phyloP scores from a whole-genome alignment of 73 alveolate genomes.

The Paramecium bursaria region DNA sequence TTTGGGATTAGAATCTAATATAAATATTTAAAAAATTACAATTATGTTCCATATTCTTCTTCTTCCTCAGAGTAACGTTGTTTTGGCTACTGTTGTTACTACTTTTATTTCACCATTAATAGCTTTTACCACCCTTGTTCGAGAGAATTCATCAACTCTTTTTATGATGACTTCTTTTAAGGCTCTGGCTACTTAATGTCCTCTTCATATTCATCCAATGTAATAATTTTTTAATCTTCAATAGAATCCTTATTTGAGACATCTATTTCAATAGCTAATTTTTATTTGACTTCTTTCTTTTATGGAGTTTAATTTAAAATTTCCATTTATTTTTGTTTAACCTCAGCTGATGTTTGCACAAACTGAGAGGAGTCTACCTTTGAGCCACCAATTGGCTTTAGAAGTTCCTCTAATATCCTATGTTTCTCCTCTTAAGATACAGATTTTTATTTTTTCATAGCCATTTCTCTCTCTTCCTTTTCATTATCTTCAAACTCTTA shows the following conservation, averaged over 20 bases:
- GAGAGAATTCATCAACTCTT: not conserved
- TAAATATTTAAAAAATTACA: too few species aligned
- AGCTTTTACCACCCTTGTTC: constrained; percentile 42
- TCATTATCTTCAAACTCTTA: too few species aligned
- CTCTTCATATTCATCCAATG: too few species aligned
- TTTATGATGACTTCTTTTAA: not conserved
- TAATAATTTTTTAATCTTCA: not conserved
- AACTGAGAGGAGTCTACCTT: not conserved
- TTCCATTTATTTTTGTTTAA: constrained; percentile 27
- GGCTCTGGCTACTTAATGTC: too few species aligned
- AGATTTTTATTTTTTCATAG: constrained; percentile 20
- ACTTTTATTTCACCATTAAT: not conserved
- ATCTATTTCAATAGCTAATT: constrained; percentile 52
- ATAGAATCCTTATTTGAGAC: not conserved
- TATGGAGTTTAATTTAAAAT: not conserved
- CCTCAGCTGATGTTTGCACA: not conserved
- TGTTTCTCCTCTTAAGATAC: constrained; percentile 22
- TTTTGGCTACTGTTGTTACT: not conserved
- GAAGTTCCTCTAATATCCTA: constrained; percentile 37
- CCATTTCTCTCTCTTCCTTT: constrained; percentile 51
- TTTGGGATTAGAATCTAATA: not conserved
- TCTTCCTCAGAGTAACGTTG: constrained; percentile 7
- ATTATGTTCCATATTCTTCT: constrained; percentile 3
- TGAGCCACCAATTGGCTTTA: constrained; percentile 21
- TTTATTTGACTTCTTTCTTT: not conserved